Percentiles rank a stretch among this genome's conserved stretches.
Conservation (phyloP, 768 basidiomycete genomes). For the Naematelia aurantialba region DNA sequence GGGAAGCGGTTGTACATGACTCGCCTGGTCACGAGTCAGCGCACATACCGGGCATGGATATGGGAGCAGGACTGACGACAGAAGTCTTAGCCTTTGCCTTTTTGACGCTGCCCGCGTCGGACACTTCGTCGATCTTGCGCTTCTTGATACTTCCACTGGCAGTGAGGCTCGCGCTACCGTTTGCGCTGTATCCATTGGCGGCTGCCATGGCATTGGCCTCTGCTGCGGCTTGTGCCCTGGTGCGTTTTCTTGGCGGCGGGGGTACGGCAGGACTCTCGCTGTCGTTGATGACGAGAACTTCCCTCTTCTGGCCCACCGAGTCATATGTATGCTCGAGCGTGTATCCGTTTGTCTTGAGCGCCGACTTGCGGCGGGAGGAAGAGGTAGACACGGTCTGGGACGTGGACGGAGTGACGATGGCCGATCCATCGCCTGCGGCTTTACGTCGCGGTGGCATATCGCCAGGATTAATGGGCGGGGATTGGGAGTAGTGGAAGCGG, state of each 20-base stretch:
- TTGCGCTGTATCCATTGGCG: slow-evolving; percentile 18
- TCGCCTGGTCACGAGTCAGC: too few relatives aligned
- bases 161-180: slow-evolving; percentile 12
- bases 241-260: slow-evolving; percentile 38
- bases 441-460: slow-evolving; percentile 31
- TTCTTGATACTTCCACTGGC: slow-evolving; percentile 32
- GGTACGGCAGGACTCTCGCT: slow-evolving; percentile 22
- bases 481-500: slow-evolving; percentile 37
- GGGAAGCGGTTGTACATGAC: too few relatives aligned
- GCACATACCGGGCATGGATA: too few relatives aligned
- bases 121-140: slow-evolving; percentile 34
- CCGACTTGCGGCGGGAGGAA: slow-evolving; percentile 3
- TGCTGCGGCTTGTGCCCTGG: slow-evolving; percentile 33
- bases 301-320: slow-evolving; percentile 36
- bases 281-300: slow-evolving; percentile 45
- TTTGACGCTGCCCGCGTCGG: slow-evolving; percentile 27
- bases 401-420: slow-evolving; percentile 3
- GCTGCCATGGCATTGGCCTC: slow-evolving; percentile 21
- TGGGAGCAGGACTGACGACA: slow-evolving; percentile 1
- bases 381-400: slow-evolving; percentile 12
- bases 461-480: slow-evolving; percentile 23
- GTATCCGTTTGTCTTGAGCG: slow-evolving; percentile 40
- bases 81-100: slow-evolving; percentile 29
- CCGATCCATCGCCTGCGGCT: not conserved
- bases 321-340: slow-evolving; percentile 44